Evolutionary conservation across 116 monocot species (phyloP).

Genomic region (Phalaenopsis hybrid): DNA sequence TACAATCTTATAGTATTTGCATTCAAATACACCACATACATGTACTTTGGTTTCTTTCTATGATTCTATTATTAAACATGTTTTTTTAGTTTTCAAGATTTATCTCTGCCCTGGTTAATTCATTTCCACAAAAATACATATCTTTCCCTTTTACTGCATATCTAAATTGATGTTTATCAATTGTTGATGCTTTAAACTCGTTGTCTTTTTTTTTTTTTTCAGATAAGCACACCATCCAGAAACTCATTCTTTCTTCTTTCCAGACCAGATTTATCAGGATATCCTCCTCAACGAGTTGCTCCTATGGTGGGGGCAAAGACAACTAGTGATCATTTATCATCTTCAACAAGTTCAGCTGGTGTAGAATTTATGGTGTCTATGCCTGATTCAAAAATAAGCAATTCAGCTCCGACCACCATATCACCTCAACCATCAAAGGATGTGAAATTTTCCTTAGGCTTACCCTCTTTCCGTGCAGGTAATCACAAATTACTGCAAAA

Average conservation of each 20-base stretch:
- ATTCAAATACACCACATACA: not conserved
- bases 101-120: not conserved
- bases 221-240: slow-evolving; percentile 34
- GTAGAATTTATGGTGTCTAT: slow-evolving; percentile 9
- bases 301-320: slow-evolving; percentile 18
- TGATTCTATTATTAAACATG: not conserved
- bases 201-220: slow-evolving; percentile 6
- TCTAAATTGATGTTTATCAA: not conserved
- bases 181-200: not conserved
- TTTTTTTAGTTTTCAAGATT: not conserved
- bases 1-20: not conserved
- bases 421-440: slow-evolving; percentile 11
- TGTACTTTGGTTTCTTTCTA: not conserved
- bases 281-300: slow-evolving; percentile 37
- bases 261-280: slow-evolving; percentile 34
- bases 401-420: slow-evolving; percentile 10
- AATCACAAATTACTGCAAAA: slow-evolving; percentile 5
- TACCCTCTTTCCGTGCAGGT: slow-evolving; percentile 56
- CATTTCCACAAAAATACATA: not conserved
- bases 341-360: slow-evolving; percentile 16
- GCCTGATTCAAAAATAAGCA: slow-evolving; percentile 7
- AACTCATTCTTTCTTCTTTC: slow-evolving; percentile 54
- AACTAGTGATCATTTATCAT: slow-evolving; percentile 7
- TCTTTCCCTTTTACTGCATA: not conserved
- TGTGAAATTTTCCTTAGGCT: slow-evolving; percentile 31